Evolutionary conservation across 192 early-diverging fungal genomes (phyloP).

Genomic region (Backusella australiensis): DNA sequence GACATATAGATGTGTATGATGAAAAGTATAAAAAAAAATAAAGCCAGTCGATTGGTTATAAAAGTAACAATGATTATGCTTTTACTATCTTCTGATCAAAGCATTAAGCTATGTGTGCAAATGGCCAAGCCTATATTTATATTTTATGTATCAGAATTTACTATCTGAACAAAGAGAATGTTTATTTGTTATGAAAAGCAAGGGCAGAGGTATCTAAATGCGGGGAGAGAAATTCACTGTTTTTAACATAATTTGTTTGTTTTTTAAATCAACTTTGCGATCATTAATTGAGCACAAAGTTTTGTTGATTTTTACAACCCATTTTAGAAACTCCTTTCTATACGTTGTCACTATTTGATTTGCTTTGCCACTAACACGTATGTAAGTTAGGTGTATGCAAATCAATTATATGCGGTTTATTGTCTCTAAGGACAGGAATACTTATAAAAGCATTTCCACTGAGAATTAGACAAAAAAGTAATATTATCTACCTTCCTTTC

Average conservation of each 20-base stretch:
- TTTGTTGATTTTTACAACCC: background rate
- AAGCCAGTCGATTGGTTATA: background rate
- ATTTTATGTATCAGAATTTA: background rate
- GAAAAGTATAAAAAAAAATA: background rate
- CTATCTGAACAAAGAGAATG: background rate
- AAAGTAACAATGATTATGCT: background rate
- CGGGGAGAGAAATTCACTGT: no score
- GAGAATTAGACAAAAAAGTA: no score
- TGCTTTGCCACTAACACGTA: background rate
- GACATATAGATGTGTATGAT: background rate
- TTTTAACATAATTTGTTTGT: no score
- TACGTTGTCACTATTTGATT: background rate
- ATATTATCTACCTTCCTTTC: background rate
- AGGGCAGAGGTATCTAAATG: background rate
- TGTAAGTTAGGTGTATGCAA: background rate
- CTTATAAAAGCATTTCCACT: background rate
- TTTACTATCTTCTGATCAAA: background rate
- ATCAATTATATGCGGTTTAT: background rate
- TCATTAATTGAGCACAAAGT: background rate
- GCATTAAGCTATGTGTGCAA: background rate
- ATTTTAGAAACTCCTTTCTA: background rate
- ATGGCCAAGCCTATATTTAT: background rate
- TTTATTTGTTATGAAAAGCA: background rate
- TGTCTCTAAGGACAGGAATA: background rate
- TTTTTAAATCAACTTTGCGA: no score